Conservation (phyloP, 805 yeast genomes). For the Lipomyces lipofer region DNA sequence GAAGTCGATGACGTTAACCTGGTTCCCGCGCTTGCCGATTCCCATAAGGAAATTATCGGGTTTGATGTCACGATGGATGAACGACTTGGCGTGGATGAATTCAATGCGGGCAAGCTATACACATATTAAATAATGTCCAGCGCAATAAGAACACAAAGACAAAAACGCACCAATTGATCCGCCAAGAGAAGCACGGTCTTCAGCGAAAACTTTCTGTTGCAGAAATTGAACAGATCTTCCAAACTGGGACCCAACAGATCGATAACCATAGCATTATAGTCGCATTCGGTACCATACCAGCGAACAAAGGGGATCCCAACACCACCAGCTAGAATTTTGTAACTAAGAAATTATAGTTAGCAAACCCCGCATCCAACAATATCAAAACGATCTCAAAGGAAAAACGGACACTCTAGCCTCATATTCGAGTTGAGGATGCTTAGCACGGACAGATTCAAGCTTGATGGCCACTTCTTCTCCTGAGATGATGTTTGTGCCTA, state of each 20-base stretch:
- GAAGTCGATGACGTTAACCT: conserved; percentile 90
- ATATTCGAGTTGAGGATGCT: conserved; percentile 95
- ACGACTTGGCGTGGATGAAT: conserved; percentile 92
- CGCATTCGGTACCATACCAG: conserved; percentile 97
- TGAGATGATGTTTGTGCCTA: conserved; percentile 84
- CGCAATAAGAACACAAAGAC: not conserved
- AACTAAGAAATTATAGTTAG: conserved; percentile 39
- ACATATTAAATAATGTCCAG: no score
- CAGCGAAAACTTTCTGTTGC: conserved; percentile 88
- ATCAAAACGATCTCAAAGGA: not conserved
- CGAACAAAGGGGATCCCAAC: conserved; percentile 96
- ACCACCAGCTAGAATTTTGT: conserved; percentile 91
- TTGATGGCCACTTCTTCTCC: conserved; percentile 99
- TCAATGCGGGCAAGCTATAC: conserved; percentile 74
- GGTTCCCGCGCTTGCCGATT: conserved; percentile 90
- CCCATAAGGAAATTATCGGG: conserved; percentile 87
- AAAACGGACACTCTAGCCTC: conserved; percentile 74
- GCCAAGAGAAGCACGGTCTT: conserved; percentile 92
- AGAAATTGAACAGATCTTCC: conserved; percentile 93
- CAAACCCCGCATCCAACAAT: no score
- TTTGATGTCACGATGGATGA: conserved; percentile 80
- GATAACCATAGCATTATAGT: conserved; percentile 94
- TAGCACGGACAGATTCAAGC: conserved; percentile 82
- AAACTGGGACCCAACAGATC: conserved; percentile 93
- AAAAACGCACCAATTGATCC: conserved; percentile 63